Base-by-base conservation (phyloP, 2,329 filamentous ascomycete genomes). In the Cytospora chrysosperma region DNA sequence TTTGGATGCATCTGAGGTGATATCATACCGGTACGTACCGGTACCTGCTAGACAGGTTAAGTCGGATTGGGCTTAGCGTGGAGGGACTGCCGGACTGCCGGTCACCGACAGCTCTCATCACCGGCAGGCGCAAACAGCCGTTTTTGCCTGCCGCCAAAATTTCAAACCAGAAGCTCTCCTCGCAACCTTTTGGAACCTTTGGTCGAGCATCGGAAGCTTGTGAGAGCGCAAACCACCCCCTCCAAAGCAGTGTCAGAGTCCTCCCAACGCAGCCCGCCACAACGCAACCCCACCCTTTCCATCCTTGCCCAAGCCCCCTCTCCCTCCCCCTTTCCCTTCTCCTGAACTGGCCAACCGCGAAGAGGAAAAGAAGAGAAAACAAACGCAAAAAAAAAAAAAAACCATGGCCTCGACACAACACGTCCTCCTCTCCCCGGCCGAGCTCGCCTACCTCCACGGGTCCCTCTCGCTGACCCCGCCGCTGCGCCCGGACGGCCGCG, bases 401-500 rank as follows among this genome's bases (percentile, higher is more conserved):
- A 43, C n/a, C 40, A 90, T 92, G 85, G 82, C 89, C 49, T 84
- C 86, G 69, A 82, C 77, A 71, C 86, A 87, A 72, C 85, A 87
- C 77, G 85, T 87, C 72, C 88, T 92, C 70, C 89, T 98, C 76
- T 97, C 93, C 60, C 94, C 95, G 55, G 93, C 95, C 72, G 95
- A 99, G 80, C 91, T 99, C 72, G 93, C 93, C 70, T 99, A 97
- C 80, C 87, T 98, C 58, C 92, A 96, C 82, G 87, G 86, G 68
- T 93, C 94, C 7, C 92, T 99, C 72, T 85, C 88, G 9, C 88
- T 93, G 65, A 79, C 78, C 51, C 93, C 93, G 13, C 93, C 95
- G 24, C 90, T 98, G 74, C 93, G 95, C 27, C 91, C 94, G 26
- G 95, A 99, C 76, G 91, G 90, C 67, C 91, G 93, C 72, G 79